Evolutionary conservation across 78 protist genomes (phyloP).

Genomic region (Chrysochromulina tobinii): DNA sequence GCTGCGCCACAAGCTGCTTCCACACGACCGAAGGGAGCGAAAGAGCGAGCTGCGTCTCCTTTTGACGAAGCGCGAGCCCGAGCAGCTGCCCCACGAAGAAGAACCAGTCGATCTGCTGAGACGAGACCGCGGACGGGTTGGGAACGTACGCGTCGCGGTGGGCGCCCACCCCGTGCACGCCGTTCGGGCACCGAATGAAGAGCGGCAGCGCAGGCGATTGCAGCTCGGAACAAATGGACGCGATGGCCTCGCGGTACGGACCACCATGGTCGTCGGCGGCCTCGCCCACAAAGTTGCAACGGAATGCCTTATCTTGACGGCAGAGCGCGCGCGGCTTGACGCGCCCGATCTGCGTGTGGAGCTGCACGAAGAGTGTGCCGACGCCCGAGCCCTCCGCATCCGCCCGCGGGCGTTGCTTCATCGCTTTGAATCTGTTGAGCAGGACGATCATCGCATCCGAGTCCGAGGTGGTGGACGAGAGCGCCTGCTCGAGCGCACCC

Average conservation of each 20-base stretch:
- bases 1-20: conserved; percentile 53
- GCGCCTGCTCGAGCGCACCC: not conserved
- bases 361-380: not conserved
- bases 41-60: conserved; percentile 37
- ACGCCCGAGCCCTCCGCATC: not conserved
- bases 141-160: conserved; percentile 58
- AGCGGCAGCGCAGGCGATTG: conserved; percentile 28
- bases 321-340: not conserved
- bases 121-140: conserved; percentile 26
- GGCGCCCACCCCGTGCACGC: conserved; percentile 9
- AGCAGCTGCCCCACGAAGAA: conserved; percentile 49
- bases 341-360: not conserved
- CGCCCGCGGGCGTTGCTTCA: not conserved
- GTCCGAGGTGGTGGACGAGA: not conserved
- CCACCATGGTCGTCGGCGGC: conserved; percentile 57
- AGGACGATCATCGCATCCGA: not conserved
- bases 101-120: conserved; percentile 33
- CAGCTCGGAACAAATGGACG: conserved; percentile 42
- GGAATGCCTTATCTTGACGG: not conserved
- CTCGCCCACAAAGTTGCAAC: conserved; percentile 49
- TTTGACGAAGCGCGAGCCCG: conserved; percentile 48
- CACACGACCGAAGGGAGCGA: conserved; percentile 56
- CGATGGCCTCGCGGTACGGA: conserved; percentile 55
- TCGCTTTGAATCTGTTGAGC: not conserved
- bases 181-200: conserved; percentile 60